Base-by-base conservation (phyloP, 352 stramenopile genomes). In the Pythium periplocum region DNA sequence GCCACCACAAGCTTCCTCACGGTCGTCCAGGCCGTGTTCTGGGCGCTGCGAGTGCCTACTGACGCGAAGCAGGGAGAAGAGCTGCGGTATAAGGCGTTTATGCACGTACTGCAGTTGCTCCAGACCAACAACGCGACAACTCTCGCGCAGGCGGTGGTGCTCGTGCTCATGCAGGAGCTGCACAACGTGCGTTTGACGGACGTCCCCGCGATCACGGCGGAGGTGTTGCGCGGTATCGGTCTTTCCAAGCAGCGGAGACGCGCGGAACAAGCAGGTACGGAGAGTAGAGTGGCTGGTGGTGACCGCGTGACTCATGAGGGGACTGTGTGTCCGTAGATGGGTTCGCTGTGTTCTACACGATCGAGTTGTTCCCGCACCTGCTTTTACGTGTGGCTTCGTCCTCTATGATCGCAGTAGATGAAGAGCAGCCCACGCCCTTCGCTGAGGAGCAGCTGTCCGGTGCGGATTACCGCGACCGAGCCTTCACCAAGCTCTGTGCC, bases 331-430 rank as follows among this genome's bases (percentile, higher is more conserved):
- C 4, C 54, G 45, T 47, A 61, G 71, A 77, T 10, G 48, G 54
- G 6, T 36, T 73, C 6, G 54, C 61, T 4, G 50, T 71, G 3
- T 80, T 75, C 51, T 65, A 71, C 48, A 68, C 71, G 2, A 64
- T 81, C 39, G 71, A 81, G 52, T 58, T 81, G 9, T 41, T 81
- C 12, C 71, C 71, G 3, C 71, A 78, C 30, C 44, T 81, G 5
- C 53, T 81, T 26, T 48, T 78, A 26, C 71, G 71, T 17, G 51
- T 81, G 6, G 55, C 54, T 3, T 43, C 57, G 12, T 71, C 55
- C 8, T 64, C 69, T 26, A 44, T 59, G 4, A 41, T 78, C 9
- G 51, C 49, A 7, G 59, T 78, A 1, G 52, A 66, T 11, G 50
- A 57, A 11, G 50, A 51, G 39, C 49, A 46, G 44, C 40, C 41